Base-by-base conservation (phyloP, 306 rosid genomes). In the Vigna angularis region DNA sequence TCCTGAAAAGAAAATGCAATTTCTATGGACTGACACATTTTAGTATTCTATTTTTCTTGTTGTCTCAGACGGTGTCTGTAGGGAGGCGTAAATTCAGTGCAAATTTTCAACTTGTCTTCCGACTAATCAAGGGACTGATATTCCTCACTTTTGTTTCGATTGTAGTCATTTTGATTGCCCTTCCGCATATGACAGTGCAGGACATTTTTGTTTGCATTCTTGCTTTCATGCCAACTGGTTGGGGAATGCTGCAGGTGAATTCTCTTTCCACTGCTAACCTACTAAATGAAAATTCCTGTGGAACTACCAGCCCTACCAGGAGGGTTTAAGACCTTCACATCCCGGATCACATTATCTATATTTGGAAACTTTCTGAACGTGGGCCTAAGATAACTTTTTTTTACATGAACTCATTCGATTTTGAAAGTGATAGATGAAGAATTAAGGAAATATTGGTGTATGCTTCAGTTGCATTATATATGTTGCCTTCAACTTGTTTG, bases 81-180 rank as follows among this genome's bases (percentile, higher is more conserved):
- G 99, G 99, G 81, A 90, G 99, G 84, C 93, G 99, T 16, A 91
- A 65, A 84, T 91, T 96, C 88, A 96, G 99, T 83, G 98, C 99
- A 53, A 84, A 91, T 75, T 93, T 90, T 82, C 99, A 96, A 80
- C 99, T 96, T 56, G 95, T 91, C 82, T 96, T 96, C 82, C 93
- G 99, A 63, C 81, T 96, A 42, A 91, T 96, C 81, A 96, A 96
- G 88, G 99, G 99, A 44, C 49, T 96, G 86, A 96, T 96, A 81
- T 96, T 96, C 84, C 56, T 96, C 13, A 91, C 99, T 47, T 96
- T 96, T 49, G 80, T 96, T 68, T 58, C 98, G n/a, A 91, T 96
- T 84, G 90, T 96, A 18, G 91, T 96, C 50, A 90, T 88, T 45
- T 86, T 96, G 85, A 91, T 96, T 70, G 98, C 97, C 50, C 93